Evolutionary conservation across 306 rosid species (phyloP).

Genomic region (Astragalus glycyphyllos): DNA sequence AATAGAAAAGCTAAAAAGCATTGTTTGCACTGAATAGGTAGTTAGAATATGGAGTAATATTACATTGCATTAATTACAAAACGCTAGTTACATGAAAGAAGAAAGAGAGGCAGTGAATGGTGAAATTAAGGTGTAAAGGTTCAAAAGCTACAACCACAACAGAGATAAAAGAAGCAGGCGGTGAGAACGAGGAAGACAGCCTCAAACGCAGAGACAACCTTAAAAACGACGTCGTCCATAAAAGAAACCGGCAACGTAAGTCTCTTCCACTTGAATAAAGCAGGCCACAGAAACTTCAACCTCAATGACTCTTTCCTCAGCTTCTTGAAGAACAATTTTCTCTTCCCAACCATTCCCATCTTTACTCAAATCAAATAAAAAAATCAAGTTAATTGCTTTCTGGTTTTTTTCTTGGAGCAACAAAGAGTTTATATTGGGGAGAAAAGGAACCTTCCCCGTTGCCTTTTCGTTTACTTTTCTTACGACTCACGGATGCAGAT

Average conservation of each 20-base stretch:
- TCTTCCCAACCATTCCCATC: slow-evolving; percentile 45
- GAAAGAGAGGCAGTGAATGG: background rate
- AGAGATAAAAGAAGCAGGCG: slow-evolving; percentile 62
- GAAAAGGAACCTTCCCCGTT: slow-evolving; percentile 34
- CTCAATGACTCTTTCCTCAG: slow-evolving; percentile 54
- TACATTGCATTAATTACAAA: background rate
- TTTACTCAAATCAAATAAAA: background rate
- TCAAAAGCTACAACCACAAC: slow-evolving; percentile 73
- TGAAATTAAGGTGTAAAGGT: background rate
- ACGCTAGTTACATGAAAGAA: slow-evolving; percentile 3
- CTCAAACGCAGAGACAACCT: slow-evolving; percentile 64
- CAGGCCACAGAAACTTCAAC: slow-evolving; percentile 55
- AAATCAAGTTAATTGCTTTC: background rate
- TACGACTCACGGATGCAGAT: slow-evolving; percentile 17
- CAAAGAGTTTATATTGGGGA: slow-evolving; percentile 29
- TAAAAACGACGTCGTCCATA: slow-evolving; percentile 58
- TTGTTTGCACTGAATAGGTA: slow-evolving; percentile 12
- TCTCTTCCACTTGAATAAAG: slow-evolving; percentile 57
- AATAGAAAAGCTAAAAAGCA: background rate
- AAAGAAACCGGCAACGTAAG: slow-evolving; percentile 55
- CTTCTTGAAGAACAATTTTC: slow-evolving; percentile 54
- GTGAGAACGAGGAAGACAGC: slow-evolving; percentile 52
- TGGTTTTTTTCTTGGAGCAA: slow-evolving; percentile 9
- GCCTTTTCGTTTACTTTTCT: slow-evolving; percentile 20
- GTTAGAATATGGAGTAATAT: background rate